Evolutionary conservation across 164 flowering plant genomes (phyloP).

Genomic region (Stephania japonica): DNA sequence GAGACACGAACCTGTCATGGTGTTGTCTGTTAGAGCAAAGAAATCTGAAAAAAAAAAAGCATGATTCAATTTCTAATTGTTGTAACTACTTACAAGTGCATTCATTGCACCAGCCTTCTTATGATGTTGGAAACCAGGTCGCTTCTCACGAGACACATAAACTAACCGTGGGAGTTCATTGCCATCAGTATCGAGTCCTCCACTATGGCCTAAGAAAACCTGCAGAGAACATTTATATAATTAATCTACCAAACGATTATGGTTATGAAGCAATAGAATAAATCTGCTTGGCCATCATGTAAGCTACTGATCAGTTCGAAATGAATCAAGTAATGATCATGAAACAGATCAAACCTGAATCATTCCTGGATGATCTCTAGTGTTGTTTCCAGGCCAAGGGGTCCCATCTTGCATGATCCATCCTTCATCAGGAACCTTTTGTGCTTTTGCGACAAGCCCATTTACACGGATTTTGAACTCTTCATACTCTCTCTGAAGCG

Average conservation of each 20-base stretch:
- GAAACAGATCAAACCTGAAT: conserved; percentile 52
- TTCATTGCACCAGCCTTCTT: conserved; percentile 98
- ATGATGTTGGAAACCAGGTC: conserved; percentile 93
- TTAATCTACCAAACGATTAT: background rate
- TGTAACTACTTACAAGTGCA: conserved; percentile 56
- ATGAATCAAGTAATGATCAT: background rate
- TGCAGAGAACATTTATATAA: conserved; percentile 16
- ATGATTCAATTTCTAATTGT: background rate
- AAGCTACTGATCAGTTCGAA: background rate
- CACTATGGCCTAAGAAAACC: conserved; percentile 93
- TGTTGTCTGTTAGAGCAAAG: background rate
- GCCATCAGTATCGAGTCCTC: conserved; percentile 82
- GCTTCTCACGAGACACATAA: conserved; percentile 94
- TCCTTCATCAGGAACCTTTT: conserved; percentile 82
- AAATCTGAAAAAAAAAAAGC: background rate
- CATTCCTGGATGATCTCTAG: conserved; percentile 96
- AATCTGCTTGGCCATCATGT: background rate
- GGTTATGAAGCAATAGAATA: background rate
- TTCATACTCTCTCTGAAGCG: conserved; percentile 74
- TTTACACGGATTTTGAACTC: conserved; percentile 83
- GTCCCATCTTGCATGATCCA: conserved; percentile 99
- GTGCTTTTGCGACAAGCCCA: conserved; percentile 74
- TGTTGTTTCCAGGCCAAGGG: conserved; percentile 95
- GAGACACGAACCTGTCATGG: conserved; percentile 80
- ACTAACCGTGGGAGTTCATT: conserved; percentile 85